Evolutionary conservation across 2,329 filamentous ascomycete species (phyloP), one percentile per base, ranked within the genome.

Genomic region (Fusarium keratoplasticum): DNA sequence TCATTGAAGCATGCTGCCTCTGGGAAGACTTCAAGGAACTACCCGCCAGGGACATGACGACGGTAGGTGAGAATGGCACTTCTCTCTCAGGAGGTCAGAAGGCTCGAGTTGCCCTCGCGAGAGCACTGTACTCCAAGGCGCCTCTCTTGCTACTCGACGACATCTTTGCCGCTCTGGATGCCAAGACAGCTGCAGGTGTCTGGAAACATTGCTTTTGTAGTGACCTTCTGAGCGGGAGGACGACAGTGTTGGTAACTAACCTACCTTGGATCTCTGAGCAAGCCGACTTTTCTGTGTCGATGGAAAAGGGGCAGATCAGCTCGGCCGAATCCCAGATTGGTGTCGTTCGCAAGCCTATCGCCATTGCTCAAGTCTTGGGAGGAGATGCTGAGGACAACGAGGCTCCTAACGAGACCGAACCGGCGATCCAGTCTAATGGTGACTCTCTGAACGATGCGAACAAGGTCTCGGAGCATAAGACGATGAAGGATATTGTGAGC

Each of bases 151-250:
- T 91, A 1, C 84, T 91, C 1, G 89, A 91, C 70, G 89, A 91
- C 67, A 84, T 90, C 4, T 89, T 91, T 71, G 89, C 89, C 1
- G 89, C 89, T 0, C 82, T 91, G 1, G 89, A 91, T 73, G 85
- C 89, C 20, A 89, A 89, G 72, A 91, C 89, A 0, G 86, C 87
- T 1, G 86, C 87, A 18, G 82, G 84, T 4, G 83, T 91, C 2
- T 91, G 89, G 86, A 85, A 88, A 66, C 82, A 86, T 64, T 90
- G 87, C 72, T 91, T 91, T 75, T 90, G 89, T 67, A 83, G 85
- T 55, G 87, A 89, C 57, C 76, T 91, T 29, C 82, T 91, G 11
- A 83, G 82, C 22, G 87, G 86, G 10, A 83, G 89, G 33, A 91
- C 89, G 2, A 84, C 87, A 2, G 85, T 91, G 7, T 82, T 91